Base-by-base conservation (phyloP, 2,329 filamentous ascomycete genomes). In the Ophiocordyceps polyrhachis-furcata region DNA sequence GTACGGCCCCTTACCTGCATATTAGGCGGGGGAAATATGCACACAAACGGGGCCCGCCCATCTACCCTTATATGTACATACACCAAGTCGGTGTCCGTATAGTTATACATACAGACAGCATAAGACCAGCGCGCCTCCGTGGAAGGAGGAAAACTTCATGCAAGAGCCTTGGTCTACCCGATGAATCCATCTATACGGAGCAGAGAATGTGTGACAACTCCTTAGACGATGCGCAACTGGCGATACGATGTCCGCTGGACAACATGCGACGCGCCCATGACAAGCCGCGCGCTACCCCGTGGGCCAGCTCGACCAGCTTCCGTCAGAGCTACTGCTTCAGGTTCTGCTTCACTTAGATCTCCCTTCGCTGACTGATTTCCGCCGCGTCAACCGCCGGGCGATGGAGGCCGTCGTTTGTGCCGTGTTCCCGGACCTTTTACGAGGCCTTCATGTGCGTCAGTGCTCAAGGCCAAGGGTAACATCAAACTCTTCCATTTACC, bases 211-310 rank as follows among this genome's bases (percentile, higher is more conserved):
- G 40, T 17, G 40, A 43, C 20, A 43, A 43, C 28, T 37, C 42
- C 21, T 32, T 43, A 43, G 32, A 46, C 20, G 32, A 42, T 42
- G 46, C 35, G 29, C 25, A 40, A 23, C 42, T 41, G 8, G 12
- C 28, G 44, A 40, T 32, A 25, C 35, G 43, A 11, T 44, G 43
- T 29, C 43, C 43, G 20, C 43, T 44, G 19, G 43, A 44, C 21
- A 44, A 44, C 40, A 23, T 13, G 23, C 32, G 37, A 31, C 32
- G 37, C 43, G 23, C 14, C 23, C 21, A 44, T 19, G 23, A 11
- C 20, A 23, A 32, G 8, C 40, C 40, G 40, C 40, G 19, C 40
- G 40, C 20, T 25, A 21, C 20, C 3, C 40, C 40, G 40, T 41
- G n/a, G 40, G 40, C 40, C 40, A 41, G 20, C 40, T 41, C 19